phyloP scores from a whole-genome alignment of 306 rosid species.

The Hippophae tibetana region DNA sequence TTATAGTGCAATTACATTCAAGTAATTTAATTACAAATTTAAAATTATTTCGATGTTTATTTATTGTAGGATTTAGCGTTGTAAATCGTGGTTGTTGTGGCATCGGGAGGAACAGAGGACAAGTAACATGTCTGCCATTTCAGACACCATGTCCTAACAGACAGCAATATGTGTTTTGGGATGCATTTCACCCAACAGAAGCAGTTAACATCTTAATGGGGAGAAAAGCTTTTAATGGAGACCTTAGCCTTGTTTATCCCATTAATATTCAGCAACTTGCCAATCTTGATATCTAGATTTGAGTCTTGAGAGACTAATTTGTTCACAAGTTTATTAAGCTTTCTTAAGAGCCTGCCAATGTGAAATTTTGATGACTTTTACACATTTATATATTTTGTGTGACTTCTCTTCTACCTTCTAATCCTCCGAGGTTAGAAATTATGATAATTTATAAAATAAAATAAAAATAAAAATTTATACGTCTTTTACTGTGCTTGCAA shows the following conservation, averaged over 20 bases:
- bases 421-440: no score
- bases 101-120: conserved; percentile 79
- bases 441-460: no score
- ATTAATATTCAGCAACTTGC: conserved; percentile 63
- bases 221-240: conserved; percentile 56
- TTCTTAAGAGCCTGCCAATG: neutral
- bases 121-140: conserved; percentile 76
- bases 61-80: conserved; percentile 40
- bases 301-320: neutral
- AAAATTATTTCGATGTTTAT: neutral
- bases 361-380: neutral
- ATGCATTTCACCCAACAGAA: conserved; percentile 87
- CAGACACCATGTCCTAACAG: conserved; percentile 70
- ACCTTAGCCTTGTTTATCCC: conserved; percentile 41
- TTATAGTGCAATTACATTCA: no score
- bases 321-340: neutral
- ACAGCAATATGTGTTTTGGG: conserved; percentile 70
- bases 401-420: no score
- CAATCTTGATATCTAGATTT: conserved; percentile 22
- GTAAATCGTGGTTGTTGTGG: conserved; percentile 81
- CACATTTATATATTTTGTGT: no score
- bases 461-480: no score
- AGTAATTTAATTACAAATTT: neutral
- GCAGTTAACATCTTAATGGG: conserved; percentile 68
- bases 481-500: no score